A percentile compares a stretch with the other conserved stretches of the same genome.
Conservation (phyloP, 148 eudicot genomes). For the Spergularia bocconei region DNA sequence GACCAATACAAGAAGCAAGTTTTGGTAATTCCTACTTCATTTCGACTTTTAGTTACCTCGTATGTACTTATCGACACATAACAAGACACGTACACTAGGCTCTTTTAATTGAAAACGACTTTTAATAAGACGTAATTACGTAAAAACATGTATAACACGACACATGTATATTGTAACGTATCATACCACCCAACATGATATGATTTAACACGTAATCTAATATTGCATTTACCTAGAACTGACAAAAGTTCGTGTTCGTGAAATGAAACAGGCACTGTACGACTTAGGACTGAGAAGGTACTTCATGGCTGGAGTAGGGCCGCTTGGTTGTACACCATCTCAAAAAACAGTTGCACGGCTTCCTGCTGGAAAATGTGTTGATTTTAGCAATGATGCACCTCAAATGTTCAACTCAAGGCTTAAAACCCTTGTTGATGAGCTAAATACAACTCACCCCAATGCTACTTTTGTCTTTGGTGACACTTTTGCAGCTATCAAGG, state of each 20-base stretch:
- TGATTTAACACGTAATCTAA: too few relatives aligned
- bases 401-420: slow-evolving; percentile 58
- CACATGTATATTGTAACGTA: too few relatives aligned
- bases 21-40: slow-evolving; percentile 31
- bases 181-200: too few relatives aligned
- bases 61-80: not conserved
- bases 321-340: slow-evolving; percentile 73
- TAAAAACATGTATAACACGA: too few relatives aligned
- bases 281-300: slow-evolving; percentile 59
- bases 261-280: slow-evolving; percentile 33
- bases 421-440: slow-evolving; percentile 43
- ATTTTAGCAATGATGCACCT: slow-evolving; percentile 42
- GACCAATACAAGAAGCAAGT: slow-evolving; percentile 49
- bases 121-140: too few relatives aligned
- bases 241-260: too few relatives aligned
- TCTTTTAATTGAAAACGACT: too few relatives aligned
- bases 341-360: slow-evolving; percentile 34
- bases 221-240: too few relatives aligned
- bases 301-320: slow-evolving; percentile 57
- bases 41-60: not conserved
- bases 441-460: slow-evolving; percentile 38
- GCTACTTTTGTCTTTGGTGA: slow-evolving; percentile 61
- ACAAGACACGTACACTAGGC: not conserved
- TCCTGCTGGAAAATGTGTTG: slow-evolving; percentile 45
- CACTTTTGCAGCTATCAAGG: slow-evolving; percentile 47